phyloP scores from a whole-genome alignment of 1,284 basidiomycete genomes.

The Moesziomyces antarcticus region DNA sequence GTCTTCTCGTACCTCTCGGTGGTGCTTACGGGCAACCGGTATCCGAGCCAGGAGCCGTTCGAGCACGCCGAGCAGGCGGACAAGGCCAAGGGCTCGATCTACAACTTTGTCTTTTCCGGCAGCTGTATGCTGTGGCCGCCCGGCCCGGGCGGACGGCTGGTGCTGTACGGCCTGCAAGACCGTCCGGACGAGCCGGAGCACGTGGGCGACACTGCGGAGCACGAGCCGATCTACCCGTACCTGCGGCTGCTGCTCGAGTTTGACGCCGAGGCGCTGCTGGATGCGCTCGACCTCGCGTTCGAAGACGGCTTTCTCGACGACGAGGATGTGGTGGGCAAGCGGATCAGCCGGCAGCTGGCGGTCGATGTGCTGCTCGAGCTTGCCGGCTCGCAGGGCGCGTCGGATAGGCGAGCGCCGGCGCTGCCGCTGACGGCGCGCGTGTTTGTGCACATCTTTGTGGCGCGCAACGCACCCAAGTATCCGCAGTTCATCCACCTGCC shows the following conservation, averaged over 20 bases:
- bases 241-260: constrained; percentile 84
- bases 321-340: constrained; percentile 68
- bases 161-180: constrained; percentile 71
- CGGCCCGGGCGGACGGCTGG: constrained; percentile 76
- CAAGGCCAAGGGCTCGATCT: constrained; percentile 72
- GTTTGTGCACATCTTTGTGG: constrained; percentile 93
- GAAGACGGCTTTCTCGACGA: constrained; percentile 92
- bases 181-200: constrained; percentile 73
- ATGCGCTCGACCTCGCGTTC: constrained; percentile 91
- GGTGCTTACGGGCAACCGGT: constrained; percentile 83
- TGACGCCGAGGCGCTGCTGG: constrained; percentile 93
- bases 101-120: constrained; percentile 81
- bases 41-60: constrained; percentile 83
- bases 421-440: constrained; percentile 69
- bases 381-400: constrained; percentile 6
- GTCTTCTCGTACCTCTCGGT: constrained; percentile 91
- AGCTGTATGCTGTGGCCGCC: constrained; percentile 82
- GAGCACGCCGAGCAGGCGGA: constrained; percentile 69
- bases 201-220: constrained; percentile 73
- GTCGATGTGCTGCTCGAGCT: constrained; percentile 88
- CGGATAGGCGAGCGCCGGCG: constrained; percentile 3
- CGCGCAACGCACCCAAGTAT: constrained; percentile 96
- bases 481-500: constrained; percentile 84
- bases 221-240: constrained; percentile 78
- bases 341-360: constrained; percentile 80